Percentiles rank a stretch among this genome's conserved stretches.
These are phyloP conservation scores for Gossypium thurberi DNA, from an alignment of 345 rosid species.

Conservation along the genomic window DNA sequence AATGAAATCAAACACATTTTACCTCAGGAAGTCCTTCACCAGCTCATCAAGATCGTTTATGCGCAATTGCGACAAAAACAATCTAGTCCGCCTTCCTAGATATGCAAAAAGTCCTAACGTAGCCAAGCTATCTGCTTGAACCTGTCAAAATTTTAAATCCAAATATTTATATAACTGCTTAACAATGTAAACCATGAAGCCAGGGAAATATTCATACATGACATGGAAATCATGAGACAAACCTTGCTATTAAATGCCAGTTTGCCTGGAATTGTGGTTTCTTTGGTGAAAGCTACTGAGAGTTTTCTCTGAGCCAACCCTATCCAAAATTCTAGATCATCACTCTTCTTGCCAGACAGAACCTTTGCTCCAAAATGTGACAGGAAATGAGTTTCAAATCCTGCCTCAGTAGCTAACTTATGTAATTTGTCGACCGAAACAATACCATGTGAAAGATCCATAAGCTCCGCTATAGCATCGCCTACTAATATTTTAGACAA, in stretches of 20 bases:
- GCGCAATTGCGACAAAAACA: conserved; percentile 36
- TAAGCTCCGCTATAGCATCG: conserved; percentile 39
- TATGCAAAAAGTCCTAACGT: conserved; percentile 64
- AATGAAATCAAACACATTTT: conserved; percentile 5
- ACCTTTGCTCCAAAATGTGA: conserved; percentile 48
- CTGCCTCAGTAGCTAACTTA: conserved; percentile 51
- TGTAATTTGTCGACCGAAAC: conserved; percentile 51
- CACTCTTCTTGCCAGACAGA: conserved; percentile 35
- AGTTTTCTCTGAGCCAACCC: conserved; percentile 62
- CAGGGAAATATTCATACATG: too few species aligned
- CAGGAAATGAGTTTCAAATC: conserved; percentile 55
- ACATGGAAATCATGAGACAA: conserved; percentile 9
- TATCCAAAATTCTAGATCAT: conserved; percentile 67
- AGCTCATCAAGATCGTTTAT: conserved; percentile 57
- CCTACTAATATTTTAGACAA: conserved; percentile 26
- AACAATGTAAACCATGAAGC: not conserved
- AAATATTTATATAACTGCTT: not conserved
- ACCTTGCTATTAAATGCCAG: conserved; percentile 31
- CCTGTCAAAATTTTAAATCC: conserved; percentile 23
- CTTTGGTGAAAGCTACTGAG: conserved; percentile 38
- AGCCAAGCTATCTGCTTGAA: conserved; percentile 46
- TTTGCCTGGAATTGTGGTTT: conserved; percentile 22
- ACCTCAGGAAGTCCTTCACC: conserved; percentile 59
- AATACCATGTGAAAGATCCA: conserved; percentile 42
- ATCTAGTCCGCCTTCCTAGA: conserved; percentile 51